A percentile compares a stretch with the other conserved stretches of the same genome.
Evolutionary conservation across 192 early-diverging fungal genomes (phyloP).

Genomic region (Dissophora ornata): DNA sequence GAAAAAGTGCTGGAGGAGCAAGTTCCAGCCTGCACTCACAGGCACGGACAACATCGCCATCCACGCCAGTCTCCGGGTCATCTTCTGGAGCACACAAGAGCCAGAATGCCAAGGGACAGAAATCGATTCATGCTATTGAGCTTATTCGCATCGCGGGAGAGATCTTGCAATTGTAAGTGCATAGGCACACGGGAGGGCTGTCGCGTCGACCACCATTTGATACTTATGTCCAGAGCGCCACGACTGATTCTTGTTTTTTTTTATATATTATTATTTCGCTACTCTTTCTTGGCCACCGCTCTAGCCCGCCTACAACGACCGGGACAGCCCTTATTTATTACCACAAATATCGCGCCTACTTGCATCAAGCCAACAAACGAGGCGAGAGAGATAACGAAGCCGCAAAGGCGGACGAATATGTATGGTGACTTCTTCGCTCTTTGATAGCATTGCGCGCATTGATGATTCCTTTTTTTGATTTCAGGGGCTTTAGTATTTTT

Average conservation of each 20-base stretch:
- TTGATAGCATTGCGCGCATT: no score
- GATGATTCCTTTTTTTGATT: no score
- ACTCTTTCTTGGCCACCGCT: no score
- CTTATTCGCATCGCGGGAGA: slow-evolving; percentile 48
- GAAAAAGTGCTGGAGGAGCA: slow-evolving; percentile 9
- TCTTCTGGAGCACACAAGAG: slow-evolving; percentile 12
- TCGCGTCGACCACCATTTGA: no score
- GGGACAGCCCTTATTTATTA: slow-evolving; percentile 63
- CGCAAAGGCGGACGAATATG: slow-evolving; percentile 47
- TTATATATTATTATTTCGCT: no score
- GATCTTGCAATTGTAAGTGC: slow-evolving; percentile 51
- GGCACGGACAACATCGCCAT: slow-evolving; percentile 41
- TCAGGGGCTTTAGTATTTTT: no score
- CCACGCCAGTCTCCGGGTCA: slow-evolving; percentile 32
- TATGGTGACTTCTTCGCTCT: no score
- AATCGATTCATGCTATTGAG: slow-evolving; percentile 50
- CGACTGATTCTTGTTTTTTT: background rate
- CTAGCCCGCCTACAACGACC: slow-evolving; percentile 60
- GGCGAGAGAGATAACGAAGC: slow-evolving; percentile 54
- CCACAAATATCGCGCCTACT: slow-evolving; percentile 58
- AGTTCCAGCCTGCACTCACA: slow-evolving; percentile 7
- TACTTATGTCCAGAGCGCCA: no score
- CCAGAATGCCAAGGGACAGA: slow-evolving; percentile 19
- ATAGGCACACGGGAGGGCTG: no score
- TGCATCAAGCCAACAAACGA: slow-evolving; percentile 36